Conservation (phyloP, 2,329 filamentous ascomycete species). For the Botrytis medusae region DNA sequence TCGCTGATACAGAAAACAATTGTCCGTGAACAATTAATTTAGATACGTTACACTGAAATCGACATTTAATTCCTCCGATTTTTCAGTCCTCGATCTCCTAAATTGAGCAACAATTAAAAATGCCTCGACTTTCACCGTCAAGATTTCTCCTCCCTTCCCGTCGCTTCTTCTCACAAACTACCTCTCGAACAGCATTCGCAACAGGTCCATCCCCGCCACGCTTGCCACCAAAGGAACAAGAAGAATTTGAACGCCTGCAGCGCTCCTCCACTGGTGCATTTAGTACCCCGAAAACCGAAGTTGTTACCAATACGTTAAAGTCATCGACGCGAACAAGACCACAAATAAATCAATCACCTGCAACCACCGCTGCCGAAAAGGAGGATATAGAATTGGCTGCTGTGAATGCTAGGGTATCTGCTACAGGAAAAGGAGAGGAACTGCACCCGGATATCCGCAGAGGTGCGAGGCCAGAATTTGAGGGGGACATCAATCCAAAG, state of each 20-base stretch:
- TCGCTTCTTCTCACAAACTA: conserved; percentile 35
- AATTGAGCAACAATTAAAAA: conserved; percentile 17
- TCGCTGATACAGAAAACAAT: not conserved
- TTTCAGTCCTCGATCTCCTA: not conserved
- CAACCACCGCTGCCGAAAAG: conserved; percentile 27
- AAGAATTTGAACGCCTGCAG: conserved; percentile 86
- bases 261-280: conserved; percentile 73
- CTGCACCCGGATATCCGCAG: conserved; percentile 69
- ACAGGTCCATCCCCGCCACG: conserved; percentile 73
- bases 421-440: conserved; percentile 60
- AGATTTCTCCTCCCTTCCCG: conserved; percentile 34
- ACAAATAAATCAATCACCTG: conserved; percentile 52
- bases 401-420: conserved; percentile 48
- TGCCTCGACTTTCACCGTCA: conserved; percentile 36
- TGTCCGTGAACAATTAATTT: not conserved
- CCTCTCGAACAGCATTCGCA: conserved; percentile 44
- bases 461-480: conserved; percentile 86
- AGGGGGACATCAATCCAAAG: conserved; percentile 86
- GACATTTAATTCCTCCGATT: not conserved
- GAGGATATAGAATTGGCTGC: conserved; percentile 34
- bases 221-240: conserved; percentile 84
- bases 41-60: not conserved
- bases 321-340: conserved; percentile 38
- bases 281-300: conserved; percentile 55
- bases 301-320: conserved; percentile 29